Evolutionary conservation across 257 asterid genomes (phyloP), one percentile per base, ranked within the genome.

Genomic region (Handroanthus guayacan): DNA sequence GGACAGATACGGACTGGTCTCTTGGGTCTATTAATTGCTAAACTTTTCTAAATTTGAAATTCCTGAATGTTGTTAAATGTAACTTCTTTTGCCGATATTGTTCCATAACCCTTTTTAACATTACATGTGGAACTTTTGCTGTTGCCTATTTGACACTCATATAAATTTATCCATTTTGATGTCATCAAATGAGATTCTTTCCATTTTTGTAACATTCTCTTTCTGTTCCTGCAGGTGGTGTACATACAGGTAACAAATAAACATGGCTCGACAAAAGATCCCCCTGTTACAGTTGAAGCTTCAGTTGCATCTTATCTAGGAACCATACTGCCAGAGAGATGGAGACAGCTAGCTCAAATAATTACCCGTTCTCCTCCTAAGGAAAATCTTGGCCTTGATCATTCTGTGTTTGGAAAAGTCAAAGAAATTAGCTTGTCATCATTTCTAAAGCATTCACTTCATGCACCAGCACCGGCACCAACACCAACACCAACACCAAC

Each of bases 341-440:
- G 90, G 81, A 86, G 72, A 75, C 89, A 91, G 82, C 84, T 93
- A 81, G 97, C 92, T 72, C 83, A 83, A 78, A 83, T 65, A 72
- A 85, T 93, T 67, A 79, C 82, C 20, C 81, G 88, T 9, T 83
- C 93, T 48, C 81, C 89, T 45, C 72, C 94, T 55, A 58, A 65
- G 41, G 88, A 81, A 60, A 93, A 91, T 86, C 97, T 93, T 61
- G 98, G 98, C 76, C 94, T 93, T 39, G 84, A 93, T 82, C 85
- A 84, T 82, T 72, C 89, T 67, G 83, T 87, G 60, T 93, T 91
- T 79, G 98, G 98, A 52, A 84, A 87, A 78, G 98, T 91, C 69
- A 91, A 90, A 84, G 94, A 87, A 82, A 82, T 93, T 54, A 80
- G 88, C 62, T 74, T 93, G 58, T 90, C 98, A 51, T 86, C 97